A percentile compares a stretch with the other conserved stretches of the same genome.
These are phyloP conservation scores for Actinomucor elegans DNA, from an alignment of 371 early-diverging fungal species.

Conservation along the genomic window DNA sequence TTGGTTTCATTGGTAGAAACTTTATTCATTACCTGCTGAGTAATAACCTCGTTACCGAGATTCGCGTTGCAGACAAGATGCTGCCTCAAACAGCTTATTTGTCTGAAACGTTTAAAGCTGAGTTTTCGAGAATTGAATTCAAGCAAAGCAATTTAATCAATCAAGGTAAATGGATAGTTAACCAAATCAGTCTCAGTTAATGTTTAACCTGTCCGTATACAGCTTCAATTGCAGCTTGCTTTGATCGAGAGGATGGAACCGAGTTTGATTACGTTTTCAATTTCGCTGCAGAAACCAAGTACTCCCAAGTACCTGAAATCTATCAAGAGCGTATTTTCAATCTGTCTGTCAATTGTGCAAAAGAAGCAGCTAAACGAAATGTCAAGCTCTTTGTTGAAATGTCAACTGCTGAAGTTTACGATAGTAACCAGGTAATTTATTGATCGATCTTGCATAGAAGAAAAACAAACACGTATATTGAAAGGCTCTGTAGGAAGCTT, in stretches of 20 bases:
- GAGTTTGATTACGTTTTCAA: conserved; percentile 88
- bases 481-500: conserved; percentile 61
- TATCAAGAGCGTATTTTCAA: conserved; percentile 85
- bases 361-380: conserved; percentile 78
- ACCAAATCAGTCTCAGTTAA: no score
- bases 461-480: no score
- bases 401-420: conserved; percentile 90
- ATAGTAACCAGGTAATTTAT: conserved; percentile 64
- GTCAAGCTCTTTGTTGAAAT: conserved; percentile 79
- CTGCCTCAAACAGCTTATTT: conserved; percentile 87
- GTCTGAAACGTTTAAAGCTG: conserved; percentile 59
- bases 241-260: conserved; percentile 64
- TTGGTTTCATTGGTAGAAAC: conserved; percentile 85
- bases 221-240: conserved; percentile 76
- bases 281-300: conserved; percentile 90
- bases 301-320: conserved; percentile 80
- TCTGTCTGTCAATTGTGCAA: conserved; percentile 72
- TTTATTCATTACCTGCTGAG: conserved; percentile 73
- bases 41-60: conserved; percentile 59
- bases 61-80: conserved; percentile 91
- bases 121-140: conserved; percentile 77
- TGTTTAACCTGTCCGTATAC: no score
- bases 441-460: no score
- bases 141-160: conserved; percentile 82
- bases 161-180: conserved; percentile 59